Evolutionary conservation across 2,329 filamentous ascomycete species (phyloP).

Genomic region (Zymoseptoria brevis): DNA sequence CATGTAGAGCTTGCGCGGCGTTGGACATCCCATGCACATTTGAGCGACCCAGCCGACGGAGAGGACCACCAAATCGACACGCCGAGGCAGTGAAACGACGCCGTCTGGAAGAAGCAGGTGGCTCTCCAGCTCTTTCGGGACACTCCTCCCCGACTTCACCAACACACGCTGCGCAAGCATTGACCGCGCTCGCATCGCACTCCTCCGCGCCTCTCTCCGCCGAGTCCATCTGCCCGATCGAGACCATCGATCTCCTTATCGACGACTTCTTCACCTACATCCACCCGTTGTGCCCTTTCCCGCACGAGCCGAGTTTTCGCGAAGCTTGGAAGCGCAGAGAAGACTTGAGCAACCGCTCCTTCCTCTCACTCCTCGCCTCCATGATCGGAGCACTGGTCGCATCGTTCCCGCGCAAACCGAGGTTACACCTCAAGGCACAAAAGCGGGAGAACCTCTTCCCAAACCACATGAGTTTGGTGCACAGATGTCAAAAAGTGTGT

Average conservation of each 20-base stretch:
- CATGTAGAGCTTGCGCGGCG: conserved; percentile 56
- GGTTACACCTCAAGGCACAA: conserved; percentile 60
- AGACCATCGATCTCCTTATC: conserved; percentile 59
- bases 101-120: conserved; percentile 37
- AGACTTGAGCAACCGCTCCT: conserved; percentile 58
- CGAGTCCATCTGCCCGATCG: conserved; percentile 63
- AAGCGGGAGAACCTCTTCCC: conserved; percentile 59
- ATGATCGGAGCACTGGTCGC: conserved; percentile 69
- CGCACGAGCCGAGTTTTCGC: conserved; percentile 70
- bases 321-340: conserved; percentile 59
- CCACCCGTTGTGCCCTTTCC: conserved; percentile 68
- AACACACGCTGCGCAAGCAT: conserved; percentile 46
- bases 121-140: conserved; percentile 36
- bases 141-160: conserved; percentile 42
- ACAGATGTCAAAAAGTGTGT: conserved; percentile 63
- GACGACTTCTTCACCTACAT: conserved; percentile 81
- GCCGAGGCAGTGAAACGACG: conserved; percentile 59
- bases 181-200: conserved; percentile 42
- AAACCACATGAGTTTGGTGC: conserved; percentile 60
- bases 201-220: conserved; percentile 44
- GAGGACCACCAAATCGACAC: conserved; percentile 59
- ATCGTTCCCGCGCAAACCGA: conserved; percentile 65
- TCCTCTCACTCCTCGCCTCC: conserved; percentile 62
- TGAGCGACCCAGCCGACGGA: conserved; percentile 53
- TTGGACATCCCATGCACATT: conserved; percentile 62